Evolutionary conservation across 2,329 filamentous ascomycete species (phyloP), one percentile per base, ranked within the genome.

Genomic region (Aplosporella prunicola): DNA sequence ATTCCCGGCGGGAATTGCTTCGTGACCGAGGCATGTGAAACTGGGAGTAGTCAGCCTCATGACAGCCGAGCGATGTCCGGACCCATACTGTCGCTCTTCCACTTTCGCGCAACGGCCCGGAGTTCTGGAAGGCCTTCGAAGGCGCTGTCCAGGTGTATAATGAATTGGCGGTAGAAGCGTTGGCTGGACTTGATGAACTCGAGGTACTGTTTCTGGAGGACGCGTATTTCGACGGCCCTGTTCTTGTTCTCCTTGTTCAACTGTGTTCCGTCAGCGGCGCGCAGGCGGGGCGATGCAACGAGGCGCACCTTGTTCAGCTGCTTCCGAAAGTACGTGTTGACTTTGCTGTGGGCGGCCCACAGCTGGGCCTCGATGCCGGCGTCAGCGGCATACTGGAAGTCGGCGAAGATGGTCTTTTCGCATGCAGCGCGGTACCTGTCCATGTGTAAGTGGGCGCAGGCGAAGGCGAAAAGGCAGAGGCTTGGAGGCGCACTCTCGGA

Each of bases 141-240:
- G 42, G 69, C 66, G 13, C 67, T 67, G 36, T 81, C 78, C 16
- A 95, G 68, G 40, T 80, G 76, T 57, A 89, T 78, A 38, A 95
- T 81, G 52, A 85, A 91, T 47, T 78, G 79, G 51, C 82, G 78
- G 67, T 96, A 96, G 59, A 93, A 95, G 51, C 78, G 77, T 60
- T 91, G 84, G 47, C 86, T 82, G 31, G 80, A 80, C 61, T 89
- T 93, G 49, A 96, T 76, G 57, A 93, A 96, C 47, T 77, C 75
- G 40, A 80, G 68, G 58, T 93, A 96, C 45, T 80, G 72, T 61
- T 83, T 88, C 56, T 84, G 80, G 34, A 89, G 67, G 60, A 87
- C 91, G 45, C 88, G 77, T 51, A 76, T 77, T 60, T 76, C 72
- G 30, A 78, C 74, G 39, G 69, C 65, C 49, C 67, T 69, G 50